Evolutionary conservation across 2,329 filamentous ascomycete genomes (phyloP), one percentile per base, ranked within the genome.

Genomic region (Colletotrichum theobromicola): DNA sequence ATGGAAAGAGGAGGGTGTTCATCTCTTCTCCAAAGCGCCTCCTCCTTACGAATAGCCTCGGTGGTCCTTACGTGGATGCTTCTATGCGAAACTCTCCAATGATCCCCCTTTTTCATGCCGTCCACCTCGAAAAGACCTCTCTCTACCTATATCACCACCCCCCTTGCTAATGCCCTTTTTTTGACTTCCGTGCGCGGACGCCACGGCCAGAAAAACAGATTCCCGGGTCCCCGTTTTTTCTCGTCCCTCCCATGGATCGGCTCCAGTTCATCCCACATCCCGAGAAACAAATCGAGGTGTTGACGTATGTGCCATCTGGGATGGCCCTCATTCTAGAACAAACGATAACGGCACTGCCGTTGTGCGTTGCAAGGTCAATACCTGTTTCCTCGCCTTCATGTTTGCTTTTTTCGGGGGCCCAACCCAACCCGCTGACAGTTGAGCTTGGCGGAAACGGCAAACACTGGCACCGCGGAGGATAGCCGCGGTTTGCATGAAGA

Each of bases 231-330:
- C n/a, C 42, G n/a, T 50, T 50, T 46, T 50, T 50, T 21, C 4
- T 50, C 42, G 7, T 6, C 28, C 68, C 34, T 61, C 24, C 30
- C n/a, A n/a, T n/a, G n/a, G n/a, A 18, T 21, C 34, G 21, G 16
- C 12, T 26, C 58, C 34, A n/a, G 50, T 53, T 70, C 35, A 63
- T 73, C 58, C 71, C 66, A 70, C 66, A 73, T 73, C 16, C 66
- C 60, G 60, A 64, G 58, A 63, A 46, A 64, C 26, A 26, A 63
- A 16, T 24, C 50, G 21, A 18, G 8, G 37, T 50, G n/a, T 32
- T 65, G 46, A 64, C 50, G 60, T 46, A 30, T 32, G 35, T 13
- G 53, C 46, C 34, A 21, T 12, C 58, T 15, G 46, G 57, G 46
- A 57, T 63, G 34, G 34, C 7, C 70, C 65, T 35, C 42, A 26